Evolutionary conservation across 2,329 filamentous ascomycete genomes (phyloP), one percentile per base, ranked within the genome.

Genomic region (Colletotrichum sp.): DNA sequence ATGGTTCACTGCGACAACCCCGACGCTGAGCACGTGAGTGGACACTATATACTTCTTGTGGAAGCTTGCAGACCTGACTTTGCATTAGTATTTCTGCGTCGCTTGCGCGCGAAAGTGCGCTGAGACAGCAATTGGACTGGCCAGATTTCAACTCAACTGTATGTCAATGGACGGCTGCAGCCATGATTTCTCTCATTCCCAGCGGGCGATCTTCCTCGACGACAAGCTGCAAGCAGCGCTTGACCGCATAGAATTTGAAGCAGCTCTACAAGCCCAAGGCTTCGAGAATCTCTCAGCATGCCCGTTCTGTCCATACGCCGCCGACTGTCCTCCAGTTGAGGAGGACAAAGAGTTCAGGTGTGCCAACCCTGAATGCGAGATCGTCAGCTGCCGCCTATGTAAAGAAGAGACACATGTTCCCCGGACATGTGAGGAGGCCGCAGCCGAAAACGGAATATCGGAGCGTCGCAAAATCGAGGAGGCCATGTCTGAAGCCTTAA

Each of bases 281-380:
- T 89, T 98, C 44, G 92, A 95, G 55, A 92, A 93, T 77, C 89
- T 98, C 3, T 94, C 91, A 36, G 92, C 90, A 36, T 98, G 95
- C 79, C 95, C 95, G 0, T 97, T 96, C 81, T 98, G 95, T 82
- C 92, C 94, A 27, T 98, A 92, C 85, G 95, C 94, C 57, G 94
- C 92, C 39, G 93, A 95, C 75, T 94, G 92, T 78, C 92, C 91
- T 0, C 90, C 94, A 0, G 85, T 94, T 3, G 91, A 94, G 22
- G 85, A 91, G 22, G 90, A 96, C 82, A 92, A 89, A 76, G 94
- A 96, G 80, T 98, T 98, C 78, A 87, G 88, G 5, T 98, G 95
- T 84, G 86, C 90, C 69, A 93, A 92, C 72, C 88, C 89, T 0
- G 89, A 91, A 1, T 98, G 95, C 82, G 86, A 86, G 77, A 88